Evolutionary conservation across 2,329 filamentous ascomycete species (phyloP), one percentile per base, ranked within the genome.

Genomic region (Dactylellina drechsleri): DNA sequence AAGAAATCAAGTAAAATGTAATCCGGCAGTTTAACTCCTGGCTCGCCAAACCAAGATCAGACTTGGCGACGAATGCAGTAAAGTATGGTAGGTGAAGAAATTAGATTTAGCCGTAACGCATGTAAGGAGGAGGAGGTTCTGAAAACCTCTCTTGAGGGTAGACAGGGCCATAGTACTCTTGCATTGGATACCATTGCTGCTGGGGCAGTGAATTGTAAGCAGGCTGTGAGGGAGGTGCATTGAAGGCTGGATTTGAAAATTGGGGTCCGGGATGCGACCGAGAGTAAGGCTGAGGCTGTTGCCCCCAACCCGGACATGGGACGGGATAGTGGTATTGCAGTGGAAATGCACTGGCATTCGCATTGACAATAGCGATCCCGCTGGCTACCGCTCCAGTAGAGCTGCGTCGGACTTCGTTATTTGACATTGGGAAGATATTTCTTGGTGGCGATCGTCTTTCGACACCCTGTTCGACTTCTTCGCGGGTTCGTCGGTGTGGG

Each of bases 51-150:
- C 28, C 31, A 36, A 36, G 31, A 36, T 36, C 6, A 41, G 12
- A 6, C 10, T 41, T n/a, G 20, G 10, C 20, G 23, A 58, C 16
- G 20, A 18, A 58, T 2, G 18, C 4, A 23, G n/a, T 23, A 10
- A 36, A 10, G 10, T 7, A 36, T 36, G 31, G 6, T 1, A 36
- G 10, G 10, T 36, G 6, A 10, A 36, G 31, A 36, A 36, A 36
- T 36, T 8, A 7, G 6, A 36, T 20, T 60, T 57, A 75, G 1
- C 43, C 64, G 16, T 75, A 75, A 18, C 71, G 71, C 71, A 75
- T 75, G 31, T 75, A 75, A n/a, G 71, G 71, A 13, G 71, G 71
- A 15, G 71, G 71, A 15, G 71, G 71, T 16, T 74, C 70, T 36
- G 23, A n/a, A 60, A 54, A 53, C 49, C 59, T 54, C 4, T 62